phyloP scores from a whole-genome alignment of 257 asterid genomes.

The Henckelia pumila region DNA sequence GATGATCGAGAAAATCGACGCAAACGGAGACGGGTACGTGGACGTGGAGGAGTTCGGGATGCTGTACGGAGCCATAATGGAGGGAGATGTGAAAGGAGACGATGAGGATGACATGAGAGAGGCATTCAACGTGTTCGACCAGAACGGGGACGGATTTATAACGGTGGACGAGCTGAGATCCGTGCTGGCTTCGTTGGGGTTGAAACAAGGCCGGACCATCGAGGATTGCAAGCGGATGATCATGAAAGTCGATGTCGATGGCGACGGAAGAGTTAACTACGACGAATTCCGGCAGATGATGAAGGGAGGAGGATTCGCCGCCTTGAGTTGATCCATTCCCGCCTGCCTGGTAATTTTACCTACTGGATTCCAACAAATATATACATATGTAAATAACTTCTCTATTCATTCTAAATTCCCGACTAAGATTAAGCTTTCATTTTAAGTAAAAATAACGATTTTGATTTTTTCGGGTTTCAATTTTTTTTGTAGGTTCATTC shows the following conservation, averaged over 20 bases:
- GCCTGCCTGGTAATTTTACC: no score
- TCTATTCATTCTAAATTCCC: no score
- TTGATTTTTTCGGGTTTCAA: not conserved
- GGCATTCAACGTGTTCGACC: conserved; percentile 59
- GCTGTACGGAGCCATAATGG: conserved; percentile 43
- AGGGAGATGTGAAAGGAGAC: conserved; percentile 29
- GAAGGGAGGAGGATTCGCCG: conserved; percentile 55
- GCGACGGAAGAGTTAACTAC: conserved; percentile 51
- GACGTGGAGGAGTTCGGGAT: conserved; percentile 50
- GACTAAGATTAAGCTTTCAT: no score
- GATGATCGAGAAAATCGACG: conserved; percentile 54
- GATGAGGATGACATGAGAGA: conserved; percentile 53
- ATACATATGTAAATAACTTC: no score
- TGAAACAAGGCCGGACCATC: conserved; percentile 46
- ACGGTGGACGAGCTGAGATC: conserved; percentile 51
- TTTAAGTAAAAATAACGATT: not conserved
- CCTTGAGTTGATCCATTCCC: conserved; percentile 29
- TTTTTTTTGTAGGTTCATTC: not conserved
- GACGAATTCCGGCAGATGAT: conserved; percentile 57
- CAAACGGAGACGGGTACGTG: conserved; percentile 48
- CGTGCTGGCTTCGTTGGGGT: conserved; percentile 48
- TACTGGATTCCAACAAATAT: no score
- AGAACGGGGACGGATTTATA: conserved; percentile 54
- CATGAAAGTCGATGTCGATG: conserved; percentile 50
- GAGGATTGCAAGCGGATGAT: conserved; percentile 57